Evolutionary conservation across 371 early-diverging fungal species (phyloP).

Genomic region (Haplosporangium sp.): DNA sequence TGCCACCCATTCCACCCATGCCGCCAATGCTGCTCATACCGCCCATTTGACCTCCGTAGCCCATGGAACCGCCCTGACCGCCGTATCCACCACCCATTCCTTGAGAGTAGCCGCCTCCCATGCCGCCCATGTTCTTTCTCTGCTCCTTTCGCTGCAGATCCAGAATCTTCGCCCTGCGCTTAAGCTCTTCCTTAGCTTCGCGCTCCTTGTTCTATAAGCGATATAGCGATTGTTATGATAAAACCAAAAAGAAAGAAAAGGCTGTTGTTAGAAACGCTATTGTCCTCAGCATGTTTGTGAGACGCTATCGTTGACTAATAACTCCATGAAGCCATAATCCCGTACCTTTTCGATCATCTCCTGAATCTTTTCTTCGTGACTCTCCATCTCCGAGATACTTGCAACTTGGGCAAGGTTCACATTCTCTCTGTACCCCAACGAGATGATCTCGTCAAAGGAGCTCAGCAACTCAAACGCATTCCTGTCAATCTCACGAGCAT

Average conservation of each 20-base stretch:
- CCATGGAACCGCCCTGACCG: constrained; percentile 59
- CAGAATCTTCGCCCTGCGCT: constrained; percentile 89
- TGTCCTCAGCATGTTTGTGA: constrained; percentile 7
- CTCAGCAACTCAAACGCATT: constrained; percentile 86
- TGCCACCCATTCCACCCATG: constrained; percentile 55
- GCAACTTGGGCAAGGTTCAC: constrained; percentile 87
- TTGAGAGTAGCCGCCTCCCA: constrained; percentile 28
- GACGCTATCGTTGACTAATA: not conserved
- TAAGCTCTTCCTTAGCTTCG: constrained; percentile 96
- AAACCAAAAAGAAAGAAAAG: constrained; percentile 8
- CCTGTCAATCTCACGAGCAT: constrained; percentile 74
- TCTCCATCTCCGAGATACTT: constrained; percentile 95
- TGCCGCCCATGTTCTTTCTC: constrained; percentile 57
- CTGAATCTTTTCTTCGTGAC: constrained; percentile 95
- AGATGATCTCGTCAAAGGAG: constrained; percentile 97
- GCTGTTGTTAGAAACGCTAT: not conserved
- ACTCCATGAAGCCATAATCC: constrained; percentile 73
- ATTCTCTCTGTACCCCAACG: constrained; percentile 81
- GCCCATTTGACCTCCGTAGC: constrained; percentile 56
- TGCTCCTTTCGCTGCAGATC: constrained; percentile 92
- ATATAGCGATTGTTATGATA: not conserved
- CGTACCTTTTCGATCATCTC: constrained; percentile 90
- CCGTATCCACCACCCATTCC: constrained; percentile 31
- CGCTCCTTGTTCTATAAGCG: constrained; percentile 87
- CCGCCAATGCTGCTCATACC: constrained; percentile 59